phyloP scores from a whole-genome alignment of 352 stramenopile genomes.

The Globisporangium canariense region DNA sequence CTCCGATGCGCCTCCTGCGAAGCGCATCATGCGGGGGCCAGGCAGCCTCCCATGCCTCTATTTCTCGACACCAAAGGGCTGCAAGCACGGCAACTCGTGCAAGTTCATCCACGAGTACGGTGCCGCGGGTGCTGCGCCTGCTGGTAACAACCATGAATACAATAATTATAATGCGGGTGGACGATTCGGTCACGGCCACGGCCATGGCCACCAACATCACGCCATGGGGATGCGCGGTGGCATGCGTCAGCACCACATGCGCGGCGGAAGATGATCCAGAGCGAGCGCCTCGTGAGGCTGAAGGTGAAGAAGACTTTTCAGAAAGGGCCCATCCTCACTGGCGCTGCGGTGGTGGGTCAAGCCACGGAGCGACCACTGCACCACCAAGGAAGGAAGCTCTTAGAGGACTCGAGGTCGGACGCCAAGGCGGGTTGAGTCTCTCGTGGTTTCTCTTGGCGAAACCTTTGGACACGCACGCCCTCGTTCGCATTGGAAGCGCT shows the following conservation, averaged over 20 bases:
- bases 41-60: constrained; percentile 61
- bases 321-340: background rate
- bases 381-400: background rate
- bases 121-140: constrained; percentile 19
- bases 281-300: background rate
- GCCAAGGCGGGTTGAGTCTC: background rate
- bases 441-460: background rate
- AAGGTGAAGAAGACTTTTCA: background rate
- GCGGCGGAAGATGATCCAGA: constrained; percentile 42
- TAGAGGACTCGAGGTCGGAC: background rate
- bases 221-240: constrained; percentile 35
- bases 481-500: constrained; percentile 8
- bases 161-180: constrained; percentile 65
- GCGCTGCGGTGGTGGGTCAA: too few relatives aligned
- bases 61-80: constrained; percentile 60
- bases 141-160: constrained; percentile 48
- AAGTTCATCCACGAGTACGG: constrained; percentile 61
- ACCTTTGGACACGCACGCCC: background rate
- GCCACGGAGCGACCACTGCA: too few relatives aligned
- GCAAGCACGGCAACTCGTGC: constrained; percentile 69
- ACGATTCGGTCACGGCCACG: constrained; percentile 37
- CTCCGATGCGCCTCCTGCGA: constrained; percentile 34
- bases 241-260: constrained; percentile 50
- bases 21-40: constrained; percentile 44
- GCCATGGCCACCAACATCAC: constrained; percentile 18